These are phyloP conservation scores for Pseudocercospora fijiensis DNA, from an alignment of 2,329 filamentous ascomycete genomes.

Conservation along the genomic window DNA sequence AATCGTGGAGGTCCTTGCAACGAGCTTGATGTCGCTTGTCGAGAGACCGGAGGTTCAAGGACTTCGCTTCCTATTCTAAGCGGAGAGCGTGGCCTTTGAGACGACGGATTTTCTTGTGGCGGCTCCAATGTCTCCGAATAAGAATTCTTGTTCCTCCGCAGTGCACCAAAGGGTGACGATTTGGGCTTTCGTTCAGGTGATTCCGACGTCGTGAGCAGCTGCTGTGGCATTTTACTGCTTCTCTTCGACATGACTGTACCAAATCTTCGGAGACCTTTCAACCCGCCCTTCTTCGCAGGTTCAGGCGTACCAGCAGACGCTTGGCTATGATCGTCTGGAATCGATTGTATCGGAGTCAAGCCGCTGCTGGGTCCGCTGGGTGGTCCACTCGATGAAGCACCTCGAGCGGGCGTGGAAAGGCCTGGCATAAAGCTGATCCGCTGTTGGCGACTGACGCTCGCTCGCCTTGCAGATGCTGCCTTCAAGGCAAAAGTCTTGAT, in stretches of 20 bases:
- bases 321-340: conserved; percentile 30
- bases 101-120: conserved; percentile 29
- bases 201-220: conserved; percentile 34
- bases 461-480: conserved; percentile 30
- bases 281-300: conserved; percentile 43
- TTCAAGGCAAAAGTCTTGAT: conserved; percentile 68
- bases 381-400: conserved; percentile 15
- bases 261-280: conserved; percentile 56
- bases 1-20: conserved; percentile 17
- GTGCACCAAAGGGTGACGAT: conserved; percentile 55
- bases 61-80: conserved; percentile 36
- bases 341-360: conserved; percentile 28
- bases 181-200: conserved; percentile 58
- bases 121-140: conserved; percentile 48
- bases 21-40: conserved; percentile 15
- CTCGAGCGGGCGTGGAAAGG: conserved; percentile 14
- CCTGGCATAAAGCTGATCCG: conserved; percentile 18
- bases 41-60: conserved; percentile 27
- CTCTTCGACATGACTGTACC: conserved; percentile 68
- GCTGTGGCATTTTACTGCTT: conserved; percentile 50
- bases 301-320: conserved; percentile 52
- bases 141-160: conserved; percentile 60
- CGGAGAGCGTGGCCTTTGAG: conserved; percentile 34
- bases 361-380: conserved; percentile 11
- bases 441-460: conserved; percentile 1